Evolutionary conservation across 1,139 yeast species (phyloP), one percentile per base, ranked within the genome.

Genomic region (Entelexis sorbosivorans): DNA sequence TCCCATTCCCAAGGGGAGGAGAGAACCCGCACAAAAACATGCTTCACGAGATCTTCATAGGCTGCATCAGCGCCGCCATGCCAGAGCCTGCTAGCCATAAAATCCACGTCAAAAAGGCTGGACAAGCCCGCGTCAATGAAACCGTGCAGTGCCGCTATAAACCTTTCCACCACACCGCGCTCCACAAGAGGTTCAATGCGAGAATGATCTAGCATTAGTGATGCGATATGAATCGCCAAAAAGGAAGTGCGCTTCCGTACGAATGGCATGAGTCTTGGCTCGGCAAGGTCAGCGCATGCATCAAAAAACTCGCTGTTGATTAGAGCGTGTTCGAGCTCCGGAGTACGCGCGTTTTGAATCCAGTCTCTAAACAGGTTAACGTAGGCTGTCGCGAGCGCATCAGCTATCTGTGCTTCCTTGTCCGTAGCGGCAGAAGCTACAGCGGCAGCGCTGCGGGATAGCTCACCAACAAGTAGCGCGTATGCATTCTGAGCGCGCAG

Each of bases 271-370:
- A 42, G 29, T 3, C 5, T 14, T 1, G 45, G 36, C 6, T 7
- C 29, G 31, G 45, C 28, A 14, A 42, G 47, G n/a, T 44, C 39
- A 6, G 47, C 47, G n/a, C 47, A 44, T 2, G 17, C n/a, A 2
- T 44, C 47, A 11, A 44, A 33, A 26, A 44, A 34, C 13, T 34
- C 39, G 9, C 35, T 28, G 24, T 44, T 44, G 16, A 44, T 17
- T 1, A 44, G 33, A 16, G 47, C 47, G 34, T 44, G 39, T 28
- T 44, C 47, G 3, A 44, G 33, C 17, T 44, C 39, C 17, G 47
- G 19, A 4, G 47, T 44, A 16, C 47, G 26, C 8, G 16, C 16
- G 13, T 44, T 28, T 3, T n/a, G 5, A 7, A 44, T 11, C 47
- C 47, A 44, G 10, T n/a, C n/a, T 16, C 3, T 7, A n/a, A 44